Conservation (phyloP, 129 eudicot species). For the carrot (Daucus carota) region DNA sequence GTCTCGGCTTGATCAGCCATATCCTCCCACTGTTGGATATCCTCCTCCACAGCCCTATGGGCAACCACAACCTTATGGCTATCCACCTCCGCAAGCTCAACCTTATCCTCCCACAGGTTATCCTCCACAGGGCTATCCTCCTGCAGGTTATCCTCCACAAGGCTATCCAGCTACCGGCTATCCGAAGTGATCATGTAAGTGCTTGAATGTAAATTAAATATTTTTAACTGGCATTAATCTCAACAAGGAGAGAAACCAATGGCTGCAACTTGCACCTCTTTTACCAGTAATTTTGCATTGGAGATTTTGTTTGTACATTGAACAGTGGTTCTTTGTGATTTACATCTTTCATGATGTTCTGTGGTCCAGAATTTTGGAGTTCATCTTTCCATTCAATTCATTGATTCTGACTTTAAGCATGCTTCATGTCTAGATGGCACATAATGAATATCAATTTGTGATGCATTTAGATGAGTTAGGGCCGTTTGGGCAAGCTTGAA, state of each 20-base stretch:
- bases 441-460: too few relatives aligned
- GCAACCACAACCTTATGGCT: conserved; percentile 36
- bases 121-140: conserved; percentile 35
- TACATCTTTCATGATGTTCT: not conserved
- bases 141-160: too few relatives aligned
- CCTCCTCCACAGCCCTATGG: conserved; percentile 62
- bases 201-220: not conserved
- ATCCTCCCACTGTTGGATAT: conserved; percentile 76
- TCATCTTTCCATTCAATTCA: not conserved
- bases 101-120: conserved; percentile 61
- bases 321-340: not conserved
- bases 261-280: not conserved
- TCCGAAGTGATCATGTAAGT: not conserved
- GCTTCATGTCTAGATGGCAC: not conserved
- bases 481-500: too few relatives aligned
- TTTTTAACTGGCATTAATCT: not conserved
- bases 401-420: not conserved
- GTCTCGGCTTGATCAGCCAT: conserved; percentile 97
- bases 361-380: not conserved
- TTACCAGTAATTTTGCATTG: not conserved
- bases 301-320: not conserved
- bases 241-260: not conserved
- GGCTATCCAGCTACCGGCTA: not conserved
- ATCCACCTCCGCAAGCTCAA: conserved; percentile 55
- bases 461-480: too few relatives aligned